A percentile compares a stretch with the other conserved stretches of the same genome.
These are phyloP conservation scores for Verticillium alfalfae DNA, from an alignment of 2,329 filamentous ascomycete species.

Conservation along the genomic window DNA sequence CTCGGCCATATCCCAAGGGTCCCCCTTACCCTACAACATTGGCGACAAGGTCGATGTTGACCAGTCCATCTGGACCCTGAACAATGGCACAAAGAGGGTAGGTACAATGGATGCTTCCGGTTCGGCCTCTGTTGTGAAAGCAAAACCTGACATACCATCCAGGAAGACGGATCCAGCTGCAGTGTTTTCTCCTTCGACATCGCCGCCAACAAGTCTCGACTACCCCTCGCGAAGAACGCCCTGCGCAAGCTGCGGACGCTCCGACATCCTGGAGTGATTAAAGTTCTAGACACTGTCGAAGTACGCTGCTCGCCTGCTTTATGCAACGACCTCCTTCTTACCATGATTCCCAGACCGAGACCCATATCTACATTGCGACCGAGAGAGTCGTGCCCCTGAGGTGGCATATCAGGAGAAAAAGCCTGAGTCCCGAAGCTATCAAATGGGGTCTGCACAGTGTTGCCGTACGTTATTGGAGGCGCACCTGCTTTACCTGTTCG, in stretches of 20 bases:
- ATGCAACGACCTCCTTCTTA: constrained; percentile 1
- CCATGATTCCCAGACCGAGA: constrained; percentile 62
- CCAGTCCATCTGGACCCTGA: constrained; percentile 92
- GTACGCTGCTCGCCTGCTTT: constrained; percentile 32
- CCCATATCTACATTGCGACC: constrained; percentile 93
- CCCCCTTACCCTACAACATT: constrained; percentile 87
- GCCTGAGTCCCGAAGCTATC: constrained; percentile 81
- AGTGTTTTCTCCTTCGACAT: constrained; percentile 97
- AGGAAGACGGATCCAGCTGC: constrained; percentile 93
- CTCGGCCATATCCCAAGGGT: constrained; percentile 91
- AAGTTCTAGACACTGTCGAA: constrained; percentile 91
- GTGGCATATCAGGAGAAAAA: constrained; percentile 87
- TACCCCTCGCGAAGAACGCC: constrained; percentile 88
- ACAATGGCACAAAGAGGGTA: constrained; percentile 90
- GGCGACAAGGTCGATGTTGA: constrained; percentile 90
- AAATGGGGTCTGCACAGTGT: constrained; percentile 94
- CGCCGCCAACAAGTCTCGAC: constrained; percentile 67
- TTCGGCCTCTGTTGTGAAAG: not conserved
- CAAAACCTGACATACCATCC: constrained; percentile 2
- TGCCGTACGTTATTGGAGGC: constrained; percentile 49
- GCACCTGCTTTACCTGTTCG: not conserved
- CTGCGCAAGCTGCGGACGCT: constrained; percentile 89
- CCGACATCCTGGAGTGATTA: constrained; percentile 90
- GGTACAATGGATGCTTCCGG: constrained; percentile 12
- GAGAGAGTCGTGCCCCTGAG: constrained; percentile 81